Evolutionary conservation across 768 basidiomycete genomes (phyloP), one percentile per base, ranked within the genome.

Genomic region (Amanita subjunquillea): DNA sequence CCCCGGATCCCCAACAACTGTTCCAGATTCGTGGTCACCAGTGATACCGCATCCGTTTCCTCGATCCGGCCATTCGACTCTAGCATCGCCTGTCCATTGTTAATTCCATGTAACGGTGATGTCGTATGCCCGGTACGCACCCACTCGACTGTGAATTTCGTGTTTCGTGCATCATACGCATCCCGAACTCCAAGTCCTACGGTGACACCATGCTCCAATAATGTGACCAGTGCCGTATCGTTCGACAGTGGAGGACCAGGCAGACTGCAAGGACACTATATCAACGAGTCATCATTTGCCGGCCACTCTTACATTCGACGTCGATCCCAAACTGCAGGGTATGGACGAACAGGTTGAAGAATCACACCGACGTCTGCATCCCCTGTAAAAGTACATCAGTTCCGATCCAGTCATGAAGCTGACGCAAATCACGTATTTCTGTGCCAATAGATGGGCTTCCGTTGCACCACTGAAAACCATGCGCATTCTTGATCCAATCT

Each of bases 141-240:
- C 91, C 89, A 93, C 63, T 80, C 80, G 17, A 82, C 69, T 57
- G 92, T 87, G 59, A 90, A 85, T 8, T 87, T 77, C 10, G 81
- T 79, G 58, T 85, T 88, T 40, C 83, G 77, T 36, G 86, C 87
- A 54, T 77, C 72, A 83, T 83, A 90, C 29, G 80, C 79, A 55
- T 84, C 80, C 36, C 70, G 67, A 32, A 83, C 72, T 15, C 84
- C 87, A 47, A 91, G 61, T 17, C 79, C 88, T n/a, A 91, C 83
- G 17, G 81, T 82, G n/a, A 95, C 86, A n/a, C 82, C 83, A 34
- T 83, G 73, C 4, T 76, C 69, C 13, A 86, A 65, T 37, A 97
- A 73, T 20, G 72, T 77, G 3, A 79, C 74, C 37, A 92, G 78
- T 57, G 69, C 74, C 12, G 78, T 79, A 55, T 78, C 72, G 52